Base-by-base conservation (phyloP, 176 grass and related monocot species). In the Echinochloa phyllopogon region DNA sequence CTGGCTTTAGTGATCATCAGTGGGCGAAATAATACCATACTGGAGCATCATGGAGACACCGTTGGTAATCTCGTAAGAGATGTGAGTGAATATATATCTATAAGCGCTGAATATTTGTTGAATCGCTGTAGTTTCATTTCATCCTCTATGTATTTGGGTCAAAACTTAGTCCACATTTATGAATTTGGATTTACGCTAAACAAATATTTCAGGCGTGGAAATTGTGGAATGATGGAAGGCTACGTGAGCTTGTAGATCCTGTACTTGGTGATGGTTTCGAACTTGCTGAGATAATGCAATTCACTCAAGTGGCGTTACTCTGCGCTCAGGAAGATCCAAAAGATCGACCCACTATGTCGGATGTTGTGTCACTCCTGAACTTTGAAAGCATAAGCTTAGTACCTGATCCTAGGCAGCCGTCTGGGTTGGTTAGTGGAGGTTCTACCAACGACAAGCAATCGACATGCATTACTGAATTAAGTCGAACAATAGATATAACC, bases 191-290 rank as follows among this genome's bases (percentile, higher is more conserved):
- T 70, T 50, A 29, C 20, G 47, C 18, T 36, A 63, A 62, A 20
- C 14, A 25, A 39, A 23, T n/a, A 11, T 69, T 77, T 84, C 85
- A 88, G 85, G 77, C 82, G 58, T 88, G 89, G 76, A 63, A 77
- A 17, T 17, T 65, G 12, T 91, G 89, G 71, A 87, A 63, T 10
- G 77, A 76, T 15, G 45, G 77, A 48, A 87, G 23, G 7, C 36
- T 72, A 23, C 77, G 65, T 45, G 76, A 91, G 25, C 75, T 91
- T 27, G 53, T 91, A 0, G 85, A 91, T 81, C 81, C 89, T 49
- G 17, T 18, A 8, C 13, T 91, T 39, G 43, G 52, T 18, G 47
- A 65, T 24, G 24, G 2, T 21, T 87, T 44, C 33, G 10, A 84
- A 20, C 52, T 59, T 33, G 2, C 39, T 12, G 81, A 87, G 69